These are phyloP conservation scores for Mucor indicus DNA, from an alignment of 371 early-diverging fungal genomes.

Conservation along the genomic window DNA sequence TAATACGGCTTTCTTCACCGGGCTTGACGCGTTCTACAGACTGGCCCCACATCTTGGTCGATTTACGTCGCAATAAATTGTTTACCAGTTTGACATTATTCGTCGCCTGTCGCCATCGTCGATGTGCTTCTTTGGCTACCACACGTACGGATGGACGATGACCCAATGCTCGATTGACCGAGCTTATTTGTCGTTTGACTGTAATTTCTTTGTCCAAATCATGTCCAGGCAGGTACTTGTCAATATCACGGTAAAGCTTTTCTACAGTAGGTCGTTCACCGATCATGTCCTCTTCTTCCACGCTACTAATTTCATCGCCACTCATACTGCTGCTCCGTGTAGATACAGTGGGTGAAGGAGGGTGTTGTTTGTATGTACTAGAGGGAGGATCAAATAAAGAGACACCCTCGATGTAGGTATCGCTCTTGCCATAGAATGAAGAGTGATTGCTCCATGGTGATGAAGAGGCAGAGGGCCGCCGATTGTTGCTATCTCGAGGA, in stretches of 20 bases:
- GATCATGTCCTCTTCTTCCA: constrained; percentile 25
- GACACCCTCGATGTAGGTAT: constrained; percentile 5
- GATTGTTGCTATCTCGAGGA: background rate
- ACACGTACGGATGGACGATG: constrained; percentile 56
- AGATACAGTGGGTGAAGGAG: background rate
- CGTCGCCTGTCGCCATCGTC: constrained; percentile 21
- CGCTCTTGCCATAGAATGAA: background rate
- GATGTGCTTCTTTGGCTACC: constrained; percentile 55
- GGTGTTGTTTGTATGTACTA: constrained; percentile 6
- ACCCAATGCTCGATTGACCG: constrained; percentile 8
- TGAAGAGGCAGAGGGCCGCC: background rate
- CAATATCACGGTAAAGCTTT: constrained; percentile 62
- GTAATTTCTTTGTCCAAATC: constrained; percentile 65
- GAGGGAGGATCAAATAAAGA: constrained; percentile 23
- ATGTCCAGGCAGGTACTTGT: constrained; percentile 70
- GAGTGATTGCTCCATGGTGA: background rate
- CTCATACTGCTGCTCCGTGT: background rate
- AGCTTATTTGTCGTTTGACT: background rate
- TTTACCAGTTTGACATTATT: constrained; percentile 20
- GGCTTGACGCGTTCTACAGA: constrained; percentile 51
- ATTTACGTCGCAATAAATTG: constrained; percentile 40
- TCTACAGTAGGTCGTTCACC: constrained; percentile 67
- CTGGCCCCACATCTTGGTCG: constrained; percentile 62
- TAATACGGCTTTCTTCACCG: constrained; percentile 22
- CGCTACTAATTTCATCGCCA: background rate